Evolutionary conservation across 2,329 filamentous ascomycete species (phyloP).

Genomic region (Mariannaea sp.): DNA sequence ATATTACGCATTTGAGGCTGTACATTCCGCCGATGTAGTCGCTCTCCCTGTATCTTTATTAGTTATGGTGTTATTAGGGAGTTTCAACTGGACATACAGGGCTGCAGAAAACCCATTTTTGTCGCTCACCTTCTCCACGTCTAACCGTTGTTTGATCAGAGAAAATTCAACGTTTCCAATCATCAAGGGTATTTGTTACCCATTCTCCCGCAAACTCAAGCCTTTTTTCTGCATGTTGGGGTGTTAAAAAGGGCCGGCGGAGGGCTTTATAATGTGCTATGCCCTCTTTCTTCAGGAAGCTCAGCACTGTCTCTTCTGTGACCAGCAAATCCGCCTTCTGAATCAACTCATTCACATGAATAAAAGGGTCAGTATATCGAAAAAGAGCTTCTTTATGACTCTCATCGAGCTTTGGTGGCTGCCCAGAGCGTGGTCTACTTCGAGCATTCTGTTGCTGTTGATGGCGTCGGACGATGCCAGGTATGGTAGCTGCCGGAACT

Average conservation of each 20-base stretch:
- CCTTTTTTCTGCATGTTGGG: not conserved
- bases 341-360: not conserved
- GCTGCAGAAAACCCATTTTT: not conserved
- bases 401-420: not conserved
- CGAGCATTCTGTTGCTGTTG: not conserved
- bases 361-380: not conserved
- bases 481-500: not conserved
- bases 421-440: not conserved
- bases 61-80: not conserved
- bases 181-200: not conserved
- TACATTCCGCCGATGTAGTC: not conserved
- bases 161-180: not conserved
- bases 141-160: not conserved
- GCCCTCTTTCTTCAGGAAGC: not conserved
- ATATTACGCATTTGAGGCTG: not conserved
- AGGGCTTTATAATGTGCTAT: not conserved
- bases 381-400: not conserved
- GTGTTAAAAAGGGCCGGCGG: not conserved
- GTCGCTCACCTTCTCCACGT: not conserved
- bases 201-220: not conserved
- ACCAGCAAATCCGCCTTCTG: not conserved
- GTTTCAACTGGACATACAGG: not conserved
- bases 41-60: not conserved
- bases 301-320: not conserved
- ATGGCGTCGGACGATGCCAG: not conserved